Base-by-base conservation (phyloP, 2,329 filamentous ascomycete species). In the Elsinoe arachidis region DNA sequence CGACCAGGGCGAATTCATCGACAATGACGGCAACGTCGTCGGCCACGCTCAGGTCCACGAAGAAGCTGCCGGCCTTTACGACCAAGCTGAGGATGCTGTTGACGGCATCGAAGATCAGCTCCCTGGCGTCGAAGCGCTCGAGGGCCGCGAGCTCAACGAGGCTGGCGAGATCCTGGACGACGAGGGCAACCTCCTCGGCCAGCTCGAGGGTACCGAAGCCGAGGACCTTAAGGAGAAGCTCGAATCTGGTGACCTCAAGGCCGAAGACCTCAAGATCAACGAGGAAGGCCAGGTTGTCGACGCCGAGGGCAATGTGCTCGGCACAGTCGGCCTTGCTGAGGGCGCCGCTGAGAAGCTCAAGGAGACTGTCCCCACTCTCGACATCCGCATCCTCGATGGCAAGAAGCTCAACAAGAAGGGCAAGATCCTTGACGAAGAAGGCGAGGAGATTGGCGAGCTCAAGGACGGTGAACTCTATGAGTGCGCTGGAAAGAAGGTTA, bases 331-430 rank as follows among this genome's bases (percentile, higher is more conserved):
- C 61, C 73, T 78, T 61, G 75, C 74, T 49, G 74, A 78, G 55
- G 75, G 75, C 59, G 71, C 75, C 61, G 70, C 73, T 54, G 75
- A 78, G 61, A 74, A 73, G 65, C 72, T 77, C 59, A 70, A 73
- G 61, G 73, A 74, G 55, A 60, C 58, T 41, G 68, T 70, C 23
- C 63, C 68, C 39, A 60, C 64, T 52, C 69, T 76, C 43, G 75
- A 77, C 61, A 66, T 76, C 43, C 70, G 75, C 57, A 78, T 78
- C 64, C 64, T 79, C 49, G 70, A 80, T 65, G 75, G 78, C 63
- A 71, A 77, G 56, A 80, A 79, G 67, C 74, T 81, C 68, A 81
- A 80, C 70, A 80, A 80, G 72, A 80, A 80, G 71, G 76, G 76
- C 68, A 76, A 76, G 68, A 69, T 79, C 55, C 72, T 79, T 47